phyloP scores from a whole-genome alignment of 1,284 basidiomycete species.

The Pulveroboletus sp. region DNA sequence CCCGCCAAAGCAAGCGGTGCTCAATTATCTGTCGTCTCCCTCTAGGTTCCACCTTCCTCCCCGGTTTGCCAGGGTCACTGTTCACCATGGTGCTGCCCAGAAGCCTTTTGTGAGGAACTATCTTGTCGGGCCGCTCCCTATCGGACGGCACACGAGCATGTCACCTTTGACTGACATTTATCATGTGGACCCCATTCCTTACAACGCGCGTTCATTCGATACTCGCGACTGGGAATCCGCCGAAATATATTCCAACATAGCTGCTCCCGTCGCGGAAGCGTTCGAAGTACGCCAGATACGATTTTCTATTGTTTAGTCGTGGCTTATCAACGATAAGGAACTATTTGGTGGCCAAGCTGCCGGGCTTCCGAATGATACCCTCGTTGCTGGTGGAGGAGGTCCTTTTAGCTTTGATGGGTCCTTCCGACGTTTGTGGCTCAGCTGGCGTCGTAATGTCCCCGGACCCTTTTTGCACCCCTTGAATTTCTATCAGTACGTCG shows the following conservation, averaged over 20 bases:
- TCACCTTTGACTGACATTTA: conserved; percentile 50
- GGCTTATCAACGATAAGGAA: conserved; percentile 37
- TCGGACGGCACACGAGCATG: conserved; percentile 41
- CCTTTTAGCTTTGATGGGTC: conserved; percentile 62
- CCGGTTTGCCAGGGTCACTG: conserved; percentile 48
- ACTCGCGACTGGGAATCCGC: conserved; percentile 38
- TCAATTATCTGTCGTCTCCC: conserved; percentile 47
- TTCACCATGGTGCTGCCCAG: conserved; percentile 50
- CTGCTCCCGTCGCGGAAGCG: conserved; percentile 39
- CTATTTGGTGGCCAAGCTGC: conserved; percentile 43
- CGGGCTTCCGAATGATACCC: conserved; percentile 45
- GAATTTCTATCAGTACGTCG: conserved; percentile 59
- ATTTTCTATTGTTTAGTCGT: conserved; percentile 6
- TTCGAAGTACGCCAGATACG: conserved; percentile 39
- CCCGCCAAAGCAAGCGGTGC: conserved; percentile 50
- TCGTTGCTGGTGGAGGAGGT: conserved; percentile 45
- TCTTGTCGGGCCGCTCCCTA: conserved; percentile 58
- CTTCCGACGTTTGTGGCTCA: conserved; percentile 57
- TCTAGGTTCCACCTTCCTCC: conserved; percentile 31
- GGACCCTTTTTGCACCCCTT: conserved; percentile 56
- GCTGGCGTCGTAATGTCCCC: conserved; percentile 49
- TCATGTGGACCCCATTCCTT: conserved; percentile 51
- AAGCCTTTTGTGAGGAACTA: conserved; percentile 53
- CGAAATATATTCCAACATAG: conserved; percentile 34
- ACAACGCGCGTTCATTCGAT: conserved; percentile 49